Percentiles rank a stretch among this genome's conserved stretches.
phyloP scores from a whole-genome alignment of 768 basidiomycete genomes.

The Leccinum subtestaceum region DNA sequence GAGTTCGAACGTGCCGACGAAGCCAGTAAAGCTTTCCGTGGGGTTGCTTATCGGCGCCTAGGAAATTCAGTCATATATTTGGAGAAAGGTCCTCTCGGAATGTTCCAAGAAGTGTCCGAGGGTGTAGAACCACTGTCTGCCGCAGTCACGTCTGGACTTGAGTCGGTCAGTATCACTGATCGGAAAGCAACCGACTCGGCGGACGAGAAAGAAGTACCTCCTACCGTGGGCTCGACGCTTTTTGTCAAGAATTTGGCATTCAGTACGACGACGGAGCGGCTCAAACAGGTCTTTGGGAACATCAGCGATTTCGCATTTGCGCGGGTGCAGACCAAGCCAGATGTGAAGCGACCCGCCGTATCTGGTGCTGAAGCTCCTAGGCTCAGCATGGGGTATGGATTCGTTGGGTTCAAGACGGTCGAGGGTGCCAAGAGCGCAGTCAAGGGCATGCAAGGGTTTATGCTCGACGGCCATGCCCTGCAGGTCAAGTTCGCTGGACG shows the following conservation, averaged over 20 bases:
- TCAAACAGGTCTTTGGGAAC: conserved; percentile 66
- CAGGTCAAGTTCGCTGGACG: conserved; percentile 85
- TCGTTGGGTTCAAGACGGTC: conserved; percentile 76
- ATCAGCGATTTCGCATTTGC: conserved; percentile 84
- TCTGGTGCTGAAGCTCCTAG: conserved; percentile 39
- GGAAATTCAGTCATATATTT: conserved; percentile 90
- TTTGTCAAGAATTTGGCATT: conserved; percentile 97
- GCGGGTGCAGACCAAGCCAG: conserved; percentile 84
- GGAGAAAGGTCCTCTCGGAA: conserved; percentile 84
- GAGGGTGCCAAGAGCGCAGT: conserved; percentile 50
- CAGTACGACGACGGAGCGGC: conserved; percentile 60
- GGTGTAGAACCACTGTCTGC: conserved; percentile 14
- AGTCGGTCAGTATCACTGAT: conserved; percentile 45
- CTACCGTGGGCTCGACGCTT: conserved; percentile 75
- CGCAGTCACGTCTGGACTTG: conserved; percentile 19
- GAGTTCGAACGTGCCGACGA: conserved; percentile 75
- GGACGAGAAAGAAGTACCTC: conserved; percentile 38
- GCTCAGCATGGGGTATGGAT: conserved; percentile 96
- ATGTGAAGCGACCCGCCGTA: conserved; percentile 61
- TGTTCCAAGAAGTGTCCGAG: conserved; percentile 57
- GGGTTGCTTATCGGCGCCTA: conserved; percentile 81
- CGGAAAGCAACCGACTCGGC: conserved; percentile 33
- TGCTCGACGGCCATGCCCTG: conserved; percentile 83
- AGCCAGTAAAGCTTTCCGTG: conserved; percentile 73
- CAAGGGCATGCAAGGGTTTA: conserved; percentile 74